Evolutionary conservation across 2,329 filamentous ascomycete genomes (phyloP).

Genomic region (Fusarium hainanense): DNA sequence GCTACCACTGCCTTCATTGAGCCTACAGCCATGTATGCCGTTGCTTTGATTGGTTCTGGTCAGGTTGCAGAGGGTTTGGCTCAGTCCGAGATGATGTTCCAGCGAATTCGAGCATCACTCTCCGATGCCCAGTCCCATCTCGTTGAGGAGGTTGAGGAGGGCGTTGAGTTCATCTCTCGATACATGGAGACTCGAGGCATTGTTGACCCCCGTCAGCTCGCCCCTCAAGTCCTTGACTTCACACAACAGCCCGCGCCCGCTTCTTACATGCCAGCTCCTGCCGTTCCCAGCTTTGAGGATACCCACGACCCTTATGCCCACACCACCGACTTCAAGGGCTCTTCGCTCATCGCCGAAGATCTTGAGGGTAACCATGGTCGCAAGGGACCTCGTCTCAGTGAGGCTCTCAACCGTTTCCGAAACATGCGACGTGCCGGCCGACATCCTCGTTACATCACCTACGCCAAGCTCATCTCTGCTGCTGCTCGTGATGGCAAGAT

Average conservation of each 20-base stretch:
- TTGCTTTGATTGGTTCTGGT: constrained; percentile 87
- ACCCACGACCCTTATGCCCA: constrained; percentile 90
- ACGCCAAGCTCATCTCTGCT: constrained; percentile 92
- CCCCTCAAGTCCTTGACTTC: constrained; percentile 59
- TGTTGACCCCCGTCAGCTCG: constrained; percentile 64
- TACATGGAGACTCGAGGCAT: constrained; percentile 70
- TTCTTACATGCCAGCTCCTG: constrained; percentile 66
- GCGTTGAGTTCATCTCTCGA: constrained; percentile 73
- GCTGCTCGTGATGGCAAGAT: constrained; percentile 87
- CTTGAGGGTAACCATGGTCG: constrained; percentile 83
- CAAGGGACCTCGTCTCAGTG: constrained; percentile 77
- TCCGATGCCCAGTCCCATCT: constrained; percentile 64
- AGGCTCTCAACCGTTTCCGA: constrained; percentile 84
- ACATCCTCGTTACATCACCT: constrained; percentile 95
- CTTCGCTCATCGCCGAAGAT: constrained; percentile 87
- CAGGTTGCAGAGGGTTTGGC: constrained; percentile 83
- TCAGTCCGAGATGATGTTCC: constrained; percentile 87
- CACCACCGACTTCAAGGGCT: constrained; percentile 93
- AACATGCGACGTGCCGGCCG: constrained; percentile 93
- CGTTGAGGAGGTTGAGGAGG: constrained; percentile 87
- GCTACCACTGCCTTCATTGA: constrained; percentile 78
- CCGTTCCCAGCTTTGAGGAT: constrained; percentile 76
- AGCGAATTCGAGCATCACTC: constrained; percentile 76
- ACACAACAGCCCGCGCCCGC: constrained; percentile 56
- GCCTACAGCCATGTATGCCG: constrained; percentile 88